phyloP scores from a whole-genome alignment of 345 rosid genomes.

The Barbarea vulgaris region DNA sequence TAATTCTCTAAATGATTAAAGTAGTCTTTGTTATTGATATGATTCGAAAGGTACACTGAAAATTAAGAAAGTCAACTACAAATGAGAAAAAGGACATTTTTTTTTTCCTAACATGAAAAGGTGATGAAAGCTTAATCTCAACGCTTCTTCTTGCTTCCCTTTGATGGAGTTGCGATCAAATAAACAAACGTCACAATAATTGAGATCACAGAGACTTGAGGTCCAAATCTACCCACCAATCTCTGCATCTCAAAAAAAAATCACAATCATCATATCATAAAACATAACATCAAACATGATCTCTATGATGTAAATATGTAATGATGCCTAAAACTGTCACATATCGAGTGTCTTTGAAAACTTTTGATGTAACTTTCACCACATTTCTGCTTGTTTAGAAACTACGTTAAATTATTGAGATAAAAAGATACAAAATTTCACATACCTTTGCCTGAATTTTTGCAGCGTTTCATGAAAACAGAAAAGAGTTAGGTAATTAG shows the following conservation, averaged over 20 bases:
- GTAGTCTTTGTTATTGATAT: not conserved
- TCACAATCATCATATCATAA: not conserved
- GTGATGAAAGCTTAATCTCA: conserved; percentile 24
- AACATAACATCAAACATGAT: not conserved
- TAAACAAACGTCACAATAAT: conserved; percentile 66
- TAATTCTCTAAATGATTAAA: not conserved
- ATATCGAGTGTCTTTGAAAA: not conserved
- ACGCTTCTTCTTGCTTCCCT: conserved; percentile 81
- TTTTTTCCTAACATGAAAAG: not conserved
- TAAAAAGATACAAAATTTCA: not conserved
- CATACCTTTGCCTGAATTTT: conserved; percentile 74
- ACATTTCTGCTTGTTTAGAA: not conserved
- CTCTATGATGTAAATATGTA: conserved; percentile 12
- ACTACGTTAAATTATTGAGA: not conserved
- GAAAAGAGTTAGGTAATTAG: not conserved
- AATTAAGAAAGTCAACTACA: conserved; percentile 16
- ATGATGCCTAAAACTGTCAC: not conserved
- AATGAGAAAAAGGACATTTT: not conserved
- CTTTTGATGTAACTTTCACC: conserved; percentile 10
- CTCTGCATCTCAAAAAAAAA: conserved; percentile 59
- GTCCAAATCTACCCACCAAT: conserved; percentile 68
- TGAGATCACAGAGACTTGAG: conserved; percentile 71
- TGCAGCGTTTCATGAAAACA: conserved; percentile 41
- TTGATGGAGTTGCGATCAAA: conserved; percentile 60
- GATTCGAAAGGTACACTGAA: not conserved